Evolutionary conservation across 495 filamentous ascomycete genomes (phyloP), one percentile per base, ranked within the genome.

Genomic region (Lophium mytilinum): DNA sequence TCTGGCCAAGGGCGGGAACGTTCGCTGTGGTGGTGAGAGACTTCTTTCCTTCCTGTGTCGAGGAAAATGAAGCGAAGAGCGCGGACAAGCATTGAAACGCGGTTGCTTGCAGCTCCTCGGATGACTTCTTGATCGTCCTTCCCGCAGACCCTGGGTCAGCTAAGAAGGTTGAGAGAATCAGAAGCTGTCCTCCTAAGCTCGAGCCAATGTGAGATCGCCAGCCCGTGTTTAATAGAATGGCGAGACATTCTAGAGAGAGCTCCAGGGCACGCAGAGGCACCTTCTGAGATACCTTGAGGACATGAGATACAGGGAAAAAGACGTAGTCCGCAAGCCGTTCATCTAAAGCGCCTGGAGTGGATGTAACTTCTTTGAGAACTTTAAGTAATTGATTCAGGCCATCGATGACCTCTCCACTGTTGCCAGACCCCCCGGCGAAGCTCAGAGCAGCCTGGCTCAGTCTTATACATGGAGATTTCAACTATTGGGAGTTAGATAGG

Each of bases 301-400:
- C 82, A 58, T 94, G 86, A 1, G 88, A 89, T 0, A 99, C 73
- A 0, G 93, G 93, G 62, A 95, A 93, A 76, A 97, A 97, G 61
- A 86, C 80, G 74, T 96, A 99, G 69, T 96, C 89, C 8, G 90
- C 93, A 24, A 96, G 73, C 69, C 89, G 90, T 51, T 82, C 76
- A 66, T 96, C 89, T 10, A 96, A 73, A 0, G 77, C 72, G 15
- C 73, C 70, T 36, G 78, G 73, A 47, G 74, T 72, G 45, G 57
- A 66, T 37, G 75, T 73, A 62, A 86, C 75, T 36, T 73, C 67
- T 5, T 76, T 69, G 21, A 94, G 71, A 17, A 78, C 64, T 12
- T 62, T 55, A 41, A 75, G 73, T 3, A 95, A 73, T 0, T 75
- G 66, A 30, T 81, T 74, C 21, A 86, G 73, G 21, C 78, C 76